These are phyloP conservation scores for Pterocarpus macrocarpus DNA, from an alignment of 306 rosid genomes.

Conservation along the genomic window DNA sequence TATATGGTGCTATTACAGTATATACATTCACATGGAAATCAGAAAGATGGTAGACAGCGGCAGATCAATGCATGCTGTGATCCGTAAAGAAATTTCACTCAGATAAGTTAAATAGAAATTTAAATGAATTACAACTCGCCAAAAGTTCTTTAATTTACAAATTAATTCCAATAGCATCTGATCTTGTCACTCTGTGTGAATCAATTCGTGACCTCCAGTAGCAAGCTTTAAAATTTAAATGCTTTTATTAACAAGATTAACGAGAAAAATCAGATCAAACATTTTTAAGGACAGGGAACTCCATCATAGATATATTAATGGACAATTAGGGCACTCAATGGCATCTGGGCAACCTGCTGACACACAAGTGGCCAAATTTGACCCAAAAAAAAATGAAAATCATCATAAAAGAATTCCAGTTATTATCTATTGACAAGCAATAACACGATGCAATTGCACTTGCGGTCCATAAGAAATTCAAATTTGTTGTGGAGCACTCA, in stretches of 20 bases:
- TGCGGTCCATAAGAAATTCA: not conserved
- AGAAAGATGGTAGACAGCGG: slow-evolving; percentile 10
- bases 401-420: not conserved
- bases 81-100: not conserved
- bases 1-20: not conserved
- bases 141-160: slow-evolving; percentile 14
- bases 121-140: not conserved
- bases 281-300: slow-evolving; percentile 1
- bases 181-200: not conserved
- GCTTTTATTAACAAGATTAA: slow-evolving; percentile 4
- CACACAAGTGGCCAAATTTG: not conserved
- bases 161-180: slow-evolving; percentile 13
- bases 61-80: slow-evolving; percentile 22
- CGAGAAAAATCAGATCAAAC: not conserved
- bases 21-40: not conserved
- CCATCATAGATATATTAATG: not conserved
- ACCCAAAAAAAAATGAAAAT: not conserved
- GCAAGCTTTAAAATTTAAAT: not conserved
- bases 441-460: not conserved
- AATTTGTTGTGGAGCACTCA: not conserved
- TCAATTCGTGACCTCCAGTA: not conserved
- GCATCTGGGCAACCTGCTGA: not conserved
- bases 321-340: slow-evolving; percentile 8
- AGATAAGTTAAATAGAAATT: slow-evolving; percentile 24
- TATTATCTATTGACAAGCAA: not conserved